Conservation (phyloP, 2,329 filamentous ascomycete genomes). For the Sporothrix brunneoviolacea region DNA sequence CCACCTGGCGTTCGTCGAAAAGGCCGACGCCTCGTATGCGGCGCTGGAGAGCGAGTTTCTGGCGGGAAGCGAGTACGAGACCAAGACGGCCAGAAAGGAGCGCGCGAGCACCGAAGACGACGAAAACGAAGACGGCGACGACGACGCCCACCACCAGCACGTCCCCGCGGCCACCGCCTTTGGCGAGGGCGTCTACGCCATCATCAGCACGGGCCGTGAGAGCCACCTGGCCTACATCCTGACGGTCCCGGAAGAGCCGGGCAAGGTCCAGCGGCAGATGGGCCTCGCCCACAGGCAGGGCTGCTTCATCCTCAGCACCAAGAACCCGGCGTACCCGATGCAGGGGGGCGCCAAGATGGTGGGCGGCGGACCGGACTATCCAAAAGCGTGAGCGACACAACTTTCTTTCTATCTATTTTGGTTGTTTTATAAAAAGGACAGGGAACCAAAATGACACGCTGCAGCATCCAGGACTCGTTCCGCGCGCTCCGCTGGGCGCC, state of each 20-base stretch:
- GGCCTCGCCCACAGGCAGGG: slow-evolving; percentile 60
- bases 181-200: slow-evolving; percentile 80
- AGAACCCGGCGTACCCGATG: slow-evolving; percentile 67
- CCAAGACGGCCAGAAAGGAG: no score
- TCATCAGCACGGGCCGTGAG: slow-evolving; percentile 63
- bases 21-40: slow-evolving; percentile 56
- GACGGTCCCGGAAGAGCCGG: slow-evolving; percentile 63
- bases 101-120: slow-evolving; percentile 43
- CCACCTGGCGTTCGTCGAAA: slow-evolving; percentile 81
- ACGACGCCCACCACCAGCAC: slow-evolving; percentile 50
- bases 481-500: slow-evolving; percentile 66
- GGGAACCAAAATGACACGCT: background rate
- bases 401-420: no score
- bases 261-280: slow-evolving; percentile 67
- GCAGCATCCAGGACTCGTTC: slow-evolving; percentile 40
- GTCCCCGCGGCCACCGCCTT: slow-evolving; percentile 64
- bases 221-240: slow-evolving; percentile 75
- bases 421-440: no score
- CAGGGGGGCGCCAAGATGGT: slow-evolving; percentile 54
- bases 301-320: slow-evolving; percentile 71
- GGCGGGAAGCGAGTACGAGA: slow-evolving; percentile 40
- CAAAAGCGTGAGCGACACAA: slow-evolving; percentile 55
- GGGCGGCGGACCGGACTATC: slow-evolving; percentile 54
- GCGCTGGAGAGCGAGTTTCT: slow-evolving; percentile 70
- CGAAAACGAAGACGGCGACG: background rate